Evolutionary conservation across 2,329 filamentous ascomycete genomes (phyloP), one percentile per base, ranked within the genome.

Genomic region (Colletotrichum camelliae): DNA sequence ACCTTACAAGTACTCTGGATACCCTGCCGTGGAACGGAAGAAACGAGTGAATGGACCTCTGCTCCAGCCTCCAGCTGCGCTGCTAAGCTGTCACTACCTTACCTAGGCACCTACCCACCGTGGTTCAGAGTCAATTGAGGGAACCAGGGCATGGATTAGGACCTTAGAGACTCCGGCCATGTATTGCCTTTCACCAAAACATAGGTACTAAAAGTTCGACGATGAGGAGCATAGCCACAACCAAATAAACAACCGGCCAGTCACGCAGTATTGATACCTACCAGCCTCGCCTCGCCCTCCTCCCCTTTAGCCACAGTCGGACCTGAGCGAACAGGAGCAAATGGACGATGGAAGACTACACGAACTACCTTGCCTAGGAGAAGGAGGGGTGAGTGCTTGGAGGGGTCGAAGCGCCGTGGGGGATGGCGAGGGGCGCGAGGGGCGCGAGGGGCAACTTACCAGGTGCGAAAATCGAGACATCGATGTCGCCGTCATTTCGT

Each of bases 401-500:
- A 73, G 65, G 70, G 65, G 57, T 43, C 39, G 60, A 72, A 62
- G 69, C 60, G 69, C 33, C n/a, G 29, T 8, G 27, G 68, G 60
- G 39, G 16, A 43, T 43, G 16, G 16, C 48, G 43, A 58, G 70
- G 57, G 64, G 70, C 37, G 16, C 48, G 43, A 58, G 70, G 57
- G 64, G 70, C 37, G 16, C 29, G 65, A 61, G 65, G 64, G 64
- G 55, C 39, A 62, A 55, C 31, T 35, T 5, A 27, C 12, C 15
- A 62, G 57, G 21, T 18, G 24, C 57, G n/a, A 62, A 33, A 64
- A 27, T 55, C 52, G 37, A 68, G 62, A 72, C 16, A 33, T 43
- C 61, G 65, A 70, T 66, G 18, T 73, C 21, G 57, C 31, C 21
- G 57, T 70, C 55, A 73, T 73, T 31, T 70, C 71, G 66, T 62